These are phyloP conservation scores for Aspergillus fischeri DNA, from an alignment of 2,329 filamentous ascomycete species.

Conservation along the genomic window DNA sequence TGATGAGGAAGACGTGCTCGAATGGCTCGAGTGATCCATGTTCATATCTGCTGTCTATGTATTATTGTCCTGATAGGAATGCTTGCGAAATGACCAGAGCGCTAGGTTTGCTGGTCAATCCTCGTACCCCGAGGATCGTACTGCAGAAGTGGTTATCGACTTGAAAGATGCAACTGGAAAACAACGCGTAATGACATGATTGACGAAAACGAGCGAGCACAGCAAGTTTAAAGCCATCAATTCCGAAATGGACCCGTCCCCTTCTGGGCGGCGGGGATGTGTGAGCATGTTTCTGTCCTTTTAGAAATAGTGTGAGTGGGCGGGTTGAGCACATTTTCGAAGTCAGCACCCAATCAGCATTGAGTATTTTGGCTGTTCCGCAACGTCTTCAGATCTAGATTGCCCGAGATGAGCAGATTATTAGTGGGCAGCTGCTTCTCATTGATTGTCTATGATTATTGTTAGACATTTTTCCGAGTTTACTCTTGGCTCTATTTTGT, in stretches of 20 bases:
- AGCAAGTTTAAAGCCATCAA: neutral
- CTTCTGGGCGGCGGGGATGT: neutral
- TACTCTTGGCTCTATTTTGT: neutral
- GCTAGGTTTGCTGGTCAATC: neutral
- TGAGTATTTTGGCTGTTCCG: neutral
- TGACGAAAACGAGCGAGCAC: neutral
- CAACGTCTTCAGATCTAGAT: neutral
- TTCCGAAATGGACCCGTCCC: neutral
- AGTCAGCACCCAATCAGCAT: slow-evolving; percentile 4
- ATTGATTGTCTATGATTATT: neutral
- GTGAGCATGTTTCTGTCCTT: slow-evolving; percentile 1
- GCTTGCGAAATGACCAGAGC: neutral
- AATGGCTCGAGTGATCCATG: slow-evolving; percentile 15
- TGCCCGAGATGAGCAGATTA: slow-evolving; percentile 9
- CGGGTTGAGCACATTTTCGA: slow-evolving; percentile 15
- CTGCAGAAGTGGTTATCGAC: neutral
- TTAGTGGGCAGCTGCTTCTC: slow-evolving; percentile 10
- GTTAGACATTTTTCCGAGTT: neutral
- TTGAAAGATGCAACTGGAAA: neutral
- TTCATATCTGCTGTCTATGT: slow-evolving; percentile 14
- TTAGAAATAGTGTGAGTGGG: slow-evolving; percentile 1
- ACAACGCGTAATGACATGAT: neutral
- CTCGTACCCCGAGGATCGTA: neutral
- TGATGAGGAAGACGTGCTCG: slow-evolving; percentile 9
- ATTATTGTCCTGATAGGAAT: neutral